A percentile compares a stretch with the other conserved stretches of the same genome.
These are phyloP conservation scores for Protomyces macrosporus DNA, from an alignment of 1,139 yeast genomes.

Conservation along the genomic window DNA sequence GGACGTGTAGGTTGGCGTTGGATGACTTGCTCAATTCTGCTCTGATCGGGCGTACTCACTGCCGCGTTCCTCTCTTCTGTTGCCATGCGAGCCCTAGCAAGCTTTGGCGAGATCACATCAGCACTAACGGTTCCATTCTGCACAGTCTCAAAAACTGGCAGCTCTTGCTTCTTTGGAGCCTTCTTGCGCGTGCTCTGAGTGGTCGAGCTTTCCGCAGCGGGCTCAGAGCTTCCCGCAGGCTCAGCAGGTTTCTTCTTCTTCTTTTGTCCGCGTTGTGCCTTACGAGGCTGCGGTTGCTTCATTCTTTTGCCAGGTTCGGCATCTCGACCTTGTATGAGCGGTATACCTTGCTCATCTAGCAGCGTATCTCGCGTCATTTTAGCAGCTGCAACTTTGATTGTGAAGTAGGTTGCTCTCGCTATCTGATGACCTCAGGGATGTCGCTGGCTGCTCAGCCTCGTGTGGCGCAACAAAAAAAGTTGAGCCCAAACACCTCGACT, in stretches of 20 bases:
- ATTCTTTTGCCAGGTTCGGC: conserved; percentile 2
- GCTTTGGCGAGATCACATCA: neutral
- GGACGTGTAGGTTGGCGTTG: neutral
- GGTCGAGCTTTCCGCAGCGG: neutral
- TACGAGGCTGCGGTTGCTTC: conserved; percentile 3
- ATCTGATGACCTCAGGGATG: no score
- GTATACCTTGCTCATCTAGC: neutral
- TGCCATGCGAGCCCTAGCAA: neutral
- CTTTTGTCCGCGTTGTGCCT: conserved; percentile 19
- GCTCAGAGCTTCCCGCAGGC: neutral
- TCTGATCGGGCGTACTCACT: neutral
- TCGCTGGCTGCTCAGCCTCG: no score
- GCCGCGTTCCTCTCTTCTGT: neutral
- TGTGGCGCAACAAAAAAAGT: no score
- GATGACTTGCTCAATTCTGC: neutral
- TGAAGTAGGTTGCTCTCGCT: no score
- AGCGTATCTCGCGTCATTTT: neutral
- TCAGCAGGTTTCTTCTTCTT: neutral
- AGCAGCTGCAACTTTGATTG: no score
- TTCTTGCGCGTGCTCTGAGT: neutral
- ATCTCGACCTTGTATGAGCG: neutral
- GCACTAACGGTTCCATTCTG: neutral
- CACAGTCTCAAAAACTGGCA: neutral
- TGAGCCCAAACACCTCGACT: no score
- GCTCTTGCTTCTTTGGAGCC: neutral